Conservation (phyloP, 225 moss, liverwort and hornwort species). For the Straminergon stramineum region DNA sequence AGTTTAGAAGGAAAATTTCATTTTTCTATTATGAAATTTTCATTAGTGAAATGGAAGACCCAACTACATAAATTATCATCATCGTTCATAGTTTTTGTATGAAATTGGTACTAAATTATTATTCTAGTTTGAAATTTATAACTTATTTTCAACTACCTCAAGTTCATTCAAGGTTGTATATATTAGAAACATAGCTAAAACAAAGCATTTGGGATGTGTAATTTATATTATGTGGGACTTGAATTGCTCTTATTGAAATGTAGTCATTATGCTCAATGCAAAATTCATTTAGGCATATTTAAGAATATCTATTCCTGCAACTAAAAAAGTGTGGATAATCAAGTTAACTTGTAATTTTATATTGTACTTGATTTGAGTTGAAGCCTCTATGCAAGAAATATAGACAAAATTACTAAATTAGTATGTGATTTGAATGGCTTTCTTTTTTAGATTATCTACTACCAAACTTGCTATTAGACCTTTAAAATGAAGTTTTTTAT, state of each 20-base stretch:
- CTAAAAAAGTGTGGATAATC: neutral
- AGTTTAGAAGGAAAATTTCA: too few relatives aligned
- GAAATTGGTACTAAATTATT: neutral
- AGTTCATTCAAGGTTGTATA: neutral
- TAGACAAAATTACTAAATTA: neutral
- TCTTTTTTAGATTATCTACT: neutral
- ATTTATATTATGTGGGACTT: fast-evolving
- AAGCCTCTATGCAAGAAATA: neutral
- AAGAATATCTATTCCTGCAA: neutral
- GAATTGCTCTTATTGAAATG: neutral
- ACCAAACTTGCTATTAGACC: neutral
- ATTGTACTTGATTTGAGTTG: fast-evolving
- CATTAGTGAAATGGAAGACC: neutral
- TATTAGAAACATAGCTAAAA: neutral
- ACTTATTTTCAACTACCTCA: neutral
- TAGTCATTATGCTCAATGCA: neutral
- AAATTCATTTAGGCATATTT: neutral
- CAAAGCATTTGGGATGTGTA: too few relatives aligned
- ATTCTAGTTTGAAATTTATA: neutral
- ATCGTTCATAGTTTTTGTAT: neutral
- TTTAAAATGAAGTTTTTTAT: neutral
- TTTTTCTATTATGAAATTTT: neutral
- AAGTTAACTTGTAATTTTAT: neutral
- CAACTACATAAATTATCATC: neutral
- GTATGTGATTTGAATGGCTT: too few relatives aligned